Evolutionary conservation across 441 rosid species (phyloP).

Genomic region (Aleurites moluccanus): DNA sequence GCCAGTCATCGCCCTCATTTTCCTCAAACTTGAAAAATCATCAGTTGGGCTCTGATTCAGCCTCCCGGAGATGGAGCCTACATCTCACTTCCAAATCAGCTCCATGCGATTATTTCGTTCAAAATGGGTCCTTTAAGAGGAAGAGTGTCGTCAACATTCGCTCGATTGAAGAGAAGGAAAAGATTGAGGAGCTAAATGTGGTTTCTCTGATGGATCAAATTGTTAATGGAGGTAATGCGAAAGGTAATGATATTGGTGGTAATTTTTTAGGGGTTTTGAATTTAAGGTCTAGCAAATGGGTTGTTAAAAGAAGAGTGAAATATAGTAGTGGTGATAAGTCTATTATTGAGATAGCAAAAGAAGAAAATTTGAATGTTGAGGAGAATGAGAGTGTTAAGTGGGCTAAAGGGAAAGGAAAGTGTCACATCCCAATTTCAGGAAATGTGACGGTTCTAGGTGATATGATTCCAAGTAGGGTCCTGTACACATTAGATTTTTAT

Average conservation of each 20-base stretch:
- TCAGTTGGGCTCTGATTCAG: slow-evolving; percentile 10
- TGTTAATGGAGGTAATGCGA: background rate
- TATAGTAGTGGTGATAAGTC: background rate
- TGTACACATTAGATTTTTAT: no score
- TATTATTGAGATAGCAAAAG: background rate
- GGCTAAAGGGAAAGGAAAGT: no score
- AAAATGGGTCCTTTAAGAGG: slow-evolving; percentile 6
- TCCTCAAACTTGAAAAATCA: background rate
- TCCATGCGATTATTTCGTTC: background rate
- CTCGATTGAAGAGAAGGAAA: slow-evolving; percentile 1
- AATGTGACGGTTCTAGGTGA: no score
- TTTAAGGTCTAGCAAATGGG: slow-evolving; percentile 57
- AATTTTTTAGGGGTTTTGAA: slow-evolving; percentile 28
- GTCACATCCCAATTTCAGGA: no score
- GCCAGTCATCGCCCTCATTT: slow-evolving; percentile 17
- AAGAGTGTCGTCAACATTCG: background rate
- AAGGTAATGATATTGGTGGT: slow-evolving; percentile 11
- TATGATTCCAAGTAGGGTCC: no score
- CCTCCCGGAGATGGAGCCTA: slow-evolving; percentile 45
- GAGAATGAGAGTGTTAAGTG: background rate
- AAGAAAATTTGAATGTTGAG: background rate
- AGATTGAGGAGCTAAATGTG: background rate
- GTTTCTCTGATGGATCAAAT: background rate
- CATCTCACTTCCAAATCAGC: slow-evolving; percentile 41
- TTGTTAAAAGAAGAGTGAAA: slow-evolving; percentile 32